Base-by-base conservation (phyloP, 805 yeast species). In the Lachancea sp. region DNA sequence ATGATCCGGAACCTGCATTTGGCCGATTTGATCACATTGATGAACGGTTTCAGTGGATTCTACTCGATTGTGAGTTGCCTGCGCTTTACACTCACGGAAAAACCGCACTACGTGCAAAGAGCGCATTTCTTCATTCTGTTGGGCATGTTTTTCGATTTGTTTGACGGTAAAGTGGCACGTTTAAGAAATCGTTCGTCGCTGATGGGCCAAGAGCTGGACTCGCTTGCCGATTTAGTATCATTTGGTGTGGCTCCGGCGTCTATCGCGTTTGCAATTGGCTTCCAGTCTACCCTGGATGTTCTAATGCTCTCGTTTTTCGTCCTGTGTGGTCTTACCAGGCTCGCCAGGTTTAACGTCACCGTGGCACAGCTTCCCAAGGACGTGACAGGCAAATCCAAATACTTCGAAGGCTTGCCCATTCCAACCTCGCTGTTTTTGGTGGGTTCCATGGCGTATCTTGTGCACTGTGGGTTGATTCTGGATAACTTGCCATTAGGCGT, bases 121-220 rank as follows among this genome's bases (percentile, higher is more conserved):
- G 96, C 98, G 1, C 90, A 89, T 68, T 81, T 84, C 53, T 88
- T 85, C 68, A 87, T 89, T 36, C 74, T 85, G n/a, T 71, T 91
- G 54, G 99, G 99, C 4, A 77, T 91, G 59, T 88, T 93, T 62
- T 91, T 91, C 65, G 99, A 91, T 66, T 89, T 93, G 63, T 85
- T 93, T 63, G 99, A 93, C 63, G 99, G 99, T 30, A 80, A 95
- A 57, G 99, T 91, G 7, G 99, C 99, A 3, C 78, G 99, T 60
- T 76, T 93, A 69, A 79, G 96, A 68, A 85, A 89, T 63, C 88
- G 90, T 69, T 78, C 95, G 2, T 83, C 95, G 11, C 74, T 93
- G 45, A 86, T 93, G 85, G 99, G 99, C 49, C 98, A 93, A 67
- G 99, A 93, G 69, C 77, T 93, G 58, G 99, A 93, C 63, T 90